Percentiles rank a stretch among this genome's conserved stretches.
Conservation (phyloP, 208 protist genomes). For the Pavlovales sp. region DNA sequence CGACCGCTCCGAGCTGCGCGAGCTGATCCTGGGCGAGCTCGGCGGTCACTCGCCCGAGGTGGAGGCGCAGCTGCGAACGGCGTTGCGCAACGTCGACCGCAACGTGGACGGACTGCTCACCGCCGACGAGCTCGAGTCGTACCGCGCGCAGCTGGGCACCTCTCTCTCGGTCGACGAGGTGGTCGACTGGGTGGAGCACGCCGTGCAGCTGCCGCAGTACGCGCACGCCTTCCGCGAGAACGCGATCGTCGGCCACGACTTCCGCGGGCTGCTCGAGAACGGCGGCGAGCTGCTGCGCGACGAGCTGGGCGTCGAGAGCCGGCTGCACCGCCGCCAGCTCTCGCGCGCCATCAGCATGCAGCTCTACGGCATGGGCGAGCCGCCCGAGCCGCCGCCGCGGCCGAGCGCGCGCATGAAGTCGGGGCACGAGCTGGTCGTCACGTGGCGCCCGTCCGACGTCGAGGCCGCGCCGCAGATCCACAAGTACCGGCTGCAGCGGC, state of each 20-base stretch:
- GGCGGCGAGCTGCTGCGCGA: neutral
- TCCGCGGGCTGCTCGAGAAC: neutral
- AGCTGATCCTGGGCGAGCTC: neutral
- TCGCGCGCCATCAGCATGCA: neutral
- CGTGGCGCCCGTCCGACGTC: neutral
- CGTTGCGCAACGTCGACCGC: neutral
- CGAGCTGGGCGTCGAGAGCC: neutral
- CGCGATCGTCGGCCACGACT: neutral
- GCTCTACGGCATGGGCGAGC: neutral
- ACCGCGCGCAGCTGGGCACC: neutral
- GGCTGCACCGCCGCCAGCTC: neutral
- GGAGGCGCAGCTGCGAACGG: neutral
- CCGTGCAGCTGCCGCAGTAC: neutral
- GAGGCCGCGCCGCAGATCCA: neutral
- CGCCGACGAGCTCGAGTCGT: neutral
- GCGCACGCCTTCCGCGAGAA: neutral
- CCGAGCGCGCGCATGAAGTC: neutral
- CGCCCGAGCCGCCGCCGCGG: no score
- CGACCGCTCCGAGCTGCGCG: neutral
- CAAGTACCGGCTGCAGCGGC: neutral
- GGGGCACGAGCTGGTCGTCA: neutral
- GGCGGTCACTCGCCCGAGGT: neutral
- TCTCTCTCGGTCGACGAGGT: neutral
- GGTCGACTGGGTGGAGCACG: neutral
- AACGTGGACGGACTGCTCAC: neutral